Conservation (phyloP, 441 rosid genomes). For the Aleurites moluccanus region DNA sequence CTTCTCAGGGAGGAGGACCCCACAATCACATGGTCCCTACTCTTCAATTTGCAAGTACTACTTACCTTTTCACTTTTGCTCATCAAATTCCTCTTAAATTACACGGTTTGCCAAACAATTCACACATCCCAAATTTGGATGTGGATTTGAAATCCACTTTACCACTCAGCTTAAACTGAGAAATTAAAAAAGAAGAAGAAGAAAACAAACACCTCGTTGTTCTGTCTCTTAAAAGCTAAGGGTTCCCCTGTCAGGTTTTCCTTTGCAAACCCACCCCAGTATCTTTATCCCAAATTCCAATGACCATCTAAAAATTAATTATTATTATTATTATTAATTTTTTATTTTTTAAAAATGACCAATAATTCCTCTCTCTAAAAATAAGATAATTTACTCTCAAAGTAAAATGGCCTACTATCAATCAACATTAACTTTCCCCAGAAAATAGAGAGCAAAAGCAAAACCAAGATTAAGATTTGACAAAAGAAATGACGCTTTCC, state of each 20-base stretch:
- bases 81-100: not conserved
- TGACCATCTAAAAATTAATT: not conserved
- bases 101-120: not conserved
- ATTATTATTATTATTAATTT: too few relatives aligned
- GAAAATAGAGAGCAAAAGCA: not conserved
- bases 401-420: not conserved
- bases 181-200: not conserved
- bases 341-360: too few relatives aligned
- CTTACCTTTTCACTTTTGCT: not conserved
- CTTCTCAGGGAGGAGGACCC: not conserved
- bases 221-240: conserved; percentile 41
- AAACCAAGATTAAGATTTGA: not conserved
- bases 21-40: conserved; percentile 19
- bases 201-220: conserved; percentile 30
- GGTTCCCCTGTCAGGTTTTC: conserved; percentile 32
- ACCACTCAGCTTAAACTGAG: not conserved
- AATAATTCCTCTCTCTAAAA: not conserved
- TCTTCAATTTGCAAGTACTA: not conserved
- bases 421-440: conserved; percentile 6
- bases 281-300: conserved; percentile 34
- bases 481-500: not conserved
- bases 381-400: not conserved
- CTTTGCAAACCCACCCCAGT: conserved; percentile 18
- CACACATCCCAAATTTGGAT: not conserved
- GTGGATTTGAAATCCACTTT: conserved; percentile 9